Conservation (phyloP, 2,329 filamentous ascomycete species). For the Neoarthrinium moseri region DNA sequence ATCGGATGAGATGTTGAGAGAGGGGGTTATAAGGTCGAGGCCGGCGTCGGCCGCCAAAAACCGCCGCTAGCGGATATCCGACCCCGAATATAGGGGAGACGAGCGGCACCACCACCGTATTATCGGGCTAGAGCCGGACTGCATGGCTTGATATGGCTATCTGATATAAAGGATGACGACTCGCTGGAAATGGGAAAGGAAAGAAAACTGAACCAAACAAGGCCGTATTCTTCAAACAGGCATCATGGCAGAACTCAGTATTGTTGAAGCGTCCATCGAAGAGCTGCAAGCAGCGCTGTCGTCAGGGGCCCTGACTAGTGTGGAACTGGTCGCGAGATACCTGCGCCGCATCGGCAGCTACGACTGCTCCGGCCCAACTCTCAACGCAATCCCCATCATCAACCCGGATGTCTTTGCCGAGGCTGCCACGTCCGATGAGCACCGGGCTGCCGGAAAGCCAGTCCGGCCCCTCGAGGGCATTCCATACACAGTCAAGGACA, state of each 20-base stretch:
- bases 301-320: slow-evolving; percentile 36
- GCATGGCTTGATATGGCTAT: too few relatives aligned
- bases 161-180: too few relatives aligned
- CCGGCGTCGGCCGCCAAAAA: too few relatives aligned
- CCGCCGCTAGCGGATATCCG: too few relatives aligned
- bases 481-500: neutral
- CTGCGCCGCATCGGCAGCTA: slow-evolving; percentile 45
- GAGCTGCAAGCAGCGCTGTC: slow-evolving; percentile 41
- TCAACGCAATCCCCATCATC: slow-evolving; percentile 49
- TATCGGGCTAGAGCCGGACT: too few relatives aligned
- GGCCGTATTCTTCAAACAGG: too few relatives aligned
- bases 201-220: too few relatives aligned
- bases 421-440: slow-evolving; percentile 44
- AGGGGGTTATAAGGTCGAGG: too few relatives aligned
- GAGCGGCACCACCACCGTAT: too few relatives aligned
- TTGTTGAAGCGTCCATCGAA: slow-evolving; percentile 26
- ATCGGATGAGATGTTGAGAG: too few relatives aligned
- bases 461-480: slow-evolving; percentile 39
- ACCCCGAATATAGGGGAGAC: too few relatives aligned
- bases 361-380: slow-evolving; percentile 36
- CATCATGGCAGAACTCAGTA: neutral
- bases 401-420: slow-evolving; percentile 44
- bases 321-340: slow-evolving; percentile 43
- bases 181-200: too few relatives aligned
- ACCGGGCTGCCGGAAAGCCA: slow-evolving; percentile 34